Base-by-base conservation (phyloP, 1,139 yeast species). In the Suhomyces coccinellae region DNA sequence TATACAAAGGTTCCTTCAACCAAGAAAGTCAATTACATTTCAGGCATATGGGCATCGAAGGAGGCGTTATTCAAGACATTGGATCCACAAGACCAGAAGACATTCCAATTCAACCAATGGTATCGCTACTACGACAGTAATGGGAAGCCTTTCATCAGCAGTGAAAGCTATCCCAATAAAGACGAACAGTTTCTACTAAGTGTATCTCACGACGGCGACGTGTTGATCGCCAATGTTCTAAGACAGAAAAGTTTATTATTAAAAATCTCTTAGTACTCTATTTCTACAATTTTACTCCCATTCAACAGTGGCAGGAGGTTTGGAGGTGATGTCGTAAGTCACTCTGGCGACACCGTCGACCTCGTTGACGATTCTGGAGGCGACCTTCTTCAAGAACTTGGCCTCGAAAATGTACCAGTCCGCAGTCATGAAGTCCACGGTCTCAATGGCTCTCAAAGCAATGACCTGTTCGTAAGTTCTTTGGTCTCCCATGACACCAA, bases 401-500 rank as follows among this genome's bases (percentile, higher is more conserved):
- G 95, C 95, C 61, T 91, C 98, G 63, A 93, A 93, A 55, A 87
- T 87, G 69, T 75, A 93, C 99, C 99, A 95, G 71, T 95, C 99
- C 54, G 99, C 99, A 58, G 99, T 93, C 99, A 93, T 93, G 79
- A 95, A 93, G 74, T 93, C 99, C 50, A 83, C 80, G 46, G 99
- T 95, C 75, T 91, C 98, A 59, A 93, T 89, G 56, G 99, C 99
- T 74, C 99, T 85, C 65, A 93, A 81, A 37, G 99, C 99, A 75
- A 95, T 93, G 53, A 93, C 99, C 75, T 93, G 99, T 68, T 95
- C 99, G 66, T 93, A 95, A 49, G 97, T 90, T 77, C 99, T 86
- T 78, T 93, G 96, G 71, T 93, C 99, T 63, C 99, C 99, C 97
- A 89, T 89, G 55, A 93, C 99, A 75, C 99, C 99, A 48, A 93